Evolutionary conservation across 2,329 filamentous ascomycete genomes (phyloP).

Genomic region (Talaromyces piceae): DNA sequence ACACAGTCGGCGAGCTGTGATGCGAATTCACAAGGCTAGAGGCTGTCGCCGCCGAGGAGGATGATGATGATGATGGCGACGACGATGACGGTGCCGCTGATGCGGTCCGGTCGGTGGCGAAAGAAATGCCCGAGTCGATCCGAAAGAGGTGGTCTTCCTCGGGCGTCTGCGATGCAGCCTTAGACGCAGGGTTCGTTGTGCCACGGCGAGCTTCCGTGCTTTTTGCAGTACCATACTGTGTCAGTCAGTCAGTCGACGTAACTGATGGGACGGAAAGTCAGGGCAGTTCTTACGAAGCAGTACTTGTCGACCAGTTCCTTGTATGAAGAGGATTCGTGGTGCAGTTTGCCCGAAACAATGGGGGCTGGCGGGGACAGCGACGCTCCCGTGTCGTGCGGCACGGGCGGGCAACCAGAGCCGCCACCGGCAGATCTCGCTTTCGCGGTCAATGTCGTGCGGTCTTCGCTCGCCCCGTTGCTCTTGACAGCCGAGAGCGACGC

Average conservation of each 20-base stretch:
- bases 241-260: constrained; percentile 26
- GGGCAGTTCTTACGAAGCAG: constrained; percentile 87
- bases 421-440: constrained; percentile 40
- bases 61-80: neutral
- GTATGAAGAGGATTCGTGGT: constrained; percentile 81
- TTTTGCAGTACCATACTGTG: constrained; percentile 46
- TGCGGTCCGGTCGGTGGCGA: neutral
- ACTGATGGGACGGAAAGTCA: constrained; percentile 13
- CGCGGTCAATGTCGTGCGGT: constrained; percentile 50
- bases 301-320: constrained; percentile 98
- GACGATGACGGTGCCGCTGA: neutral
- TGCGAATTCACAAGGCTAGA: neutral
- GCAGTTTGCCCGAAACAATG: constrained; percentile 48
- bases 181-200: neutral
- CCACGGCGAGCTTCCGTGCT: constrained; percentile 17
- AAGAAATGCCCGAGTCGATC: constrained; percentile 7
- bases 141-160: constrained; percentile 2
- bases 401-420: constrained; percentile 13
- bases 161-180: neutral
- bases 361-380: constrained; percentile 41
- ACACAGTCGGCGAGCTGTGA: constrained; percentile 29
- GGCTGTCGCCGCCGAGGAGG: neutral
- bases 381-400: neutral
- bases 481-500: constrained; percentile 83
- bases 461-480: constrained; percentile 55